Conservation (phyloP, 495 filamentous ascomycete species). For the Penicillium desertorum region DNA sequence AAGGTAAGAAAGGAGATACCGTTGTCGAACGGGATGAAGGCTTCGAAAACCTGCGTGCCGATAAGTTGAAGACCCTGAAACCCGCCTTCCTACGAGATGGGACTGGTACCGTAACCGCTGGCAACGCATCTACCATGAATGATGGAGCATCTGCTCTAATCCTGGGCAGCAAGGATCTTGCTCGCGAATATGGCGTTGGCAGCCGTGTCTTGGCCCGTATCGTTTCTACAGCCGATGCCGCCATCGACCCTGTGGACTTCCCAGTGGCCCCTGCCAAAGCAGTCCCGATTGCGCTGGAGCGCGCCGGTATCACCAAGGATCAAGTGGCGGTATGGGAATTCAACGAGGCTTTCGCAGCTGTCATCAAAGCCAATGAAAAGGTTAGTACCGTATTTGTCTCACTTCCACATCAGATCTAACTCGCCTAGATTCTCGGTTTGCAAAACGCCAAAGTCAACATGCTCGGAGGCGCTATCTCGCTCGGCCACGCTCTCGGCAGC, state of each 20-base stretch:
- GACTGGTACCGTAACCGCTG: slow-evolving; percentile 88
- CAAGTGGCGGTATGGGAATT: slow-evolving; percentile 96
- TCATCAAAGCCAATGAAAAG: slow-evolving; percentile 93
- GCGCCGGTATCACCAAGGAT: slow-evolving; percentile 83
- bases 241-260: slow-evolving; percentile 92
- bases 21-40: slow-evolving; percentile 82
- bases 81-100: slow-evolving; percentile 86
- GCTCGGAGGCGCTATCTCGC: slow-evolving; percentile 84
- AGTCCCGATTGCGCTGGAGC: slow-evolving; percentile 82
- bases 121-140: slow-evolving; percentile 88
- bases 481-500: slow-evolving; percentile 94
- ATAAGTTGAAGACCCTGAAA: slow-evolving; percentile 82
- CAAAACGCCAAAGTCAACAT: slow-evolving; percentile 78
- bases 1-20: slow-evolving; percentile 77
- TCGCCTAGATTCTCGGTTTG: slow-evolving; percentile 70
- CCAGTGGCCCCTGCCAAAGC: slow-evolving; percentile 90
- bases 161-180: slow-evolving; percentile 71
- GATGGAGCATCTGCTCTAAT: slow-evolving; percentile 94
- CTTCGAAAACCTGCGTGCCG: slow-evolving; percentile 76
- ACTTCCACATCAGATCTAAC: slow-evolving; percentile 18
- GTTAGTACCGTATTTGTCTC: slow-evolving; percentile 37
- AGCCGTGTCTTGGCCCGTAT: slow-evolving; percentile 82
- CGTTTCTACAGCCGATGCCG: slow-evolving; percentile 83
- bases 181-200: slow-evolving; percentile 67
- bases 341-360: slow-evolving; percentile 96